Percentiles rank a stretch among this genome's conserved stretches.
These are phyloP conservation scores for Ettlia oleoabundans DNA, from an alignment of 139 green algal species.

Conservation along the genomic window DNA sequence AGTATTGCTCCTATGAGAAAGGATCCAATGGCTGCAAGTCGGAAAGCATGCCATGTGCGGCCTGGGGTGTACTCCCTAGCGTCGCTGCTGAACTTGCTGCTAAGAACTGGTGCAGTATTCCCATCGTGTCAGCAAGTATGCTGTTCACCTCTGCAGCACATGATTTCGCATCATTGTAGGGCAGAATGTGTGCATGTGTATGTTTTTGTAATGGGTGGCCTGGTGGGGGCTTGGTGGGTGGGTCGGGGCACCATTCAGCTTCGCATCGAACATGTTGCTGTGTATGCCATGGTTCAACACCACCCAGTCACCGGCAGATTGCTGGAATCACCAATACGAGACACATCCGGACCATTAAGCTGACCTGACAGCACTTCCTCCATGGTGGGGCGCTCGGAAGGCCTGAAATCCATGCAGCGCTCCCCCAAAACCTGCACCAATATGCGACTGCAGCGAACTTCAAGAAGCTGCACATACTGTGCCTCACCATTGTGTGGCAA, in stretches of 20 bases:
- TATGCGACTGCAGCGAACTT: neutral
- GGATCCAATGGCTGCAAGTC: constrained; percentile 18
- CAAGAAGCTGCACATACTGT: neutral
- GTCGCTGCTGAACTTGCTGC: neutral
- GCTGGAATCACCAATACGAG: neutral
- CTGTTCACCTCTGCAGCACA: constrained; percentile 6
- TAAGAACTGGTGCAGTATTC: constrained; percentile 51
- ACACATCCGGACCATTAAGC: neutral
- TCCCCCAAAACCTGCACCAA: constrained; percentile 24
- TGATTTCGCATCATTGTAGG: neutral
- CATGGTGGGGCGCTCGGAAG: constrained; percentile 41
- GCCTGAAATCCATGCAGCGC: constrained; percentile 42
- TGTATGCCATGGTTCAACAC: no score
- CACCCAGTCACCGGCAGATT: neutral
- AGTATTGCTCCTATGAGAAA: no score
- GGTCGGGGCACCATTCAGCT: no score
- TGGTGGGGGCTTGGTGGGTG: no score
- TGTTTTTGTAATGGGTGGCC: neutral
- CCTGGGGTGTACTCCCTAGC: neutral
- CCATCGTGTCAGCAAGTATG: constrained; percentile 17
- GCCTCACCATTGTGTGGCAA: neutral
- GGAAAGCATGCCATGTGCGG: neutral
- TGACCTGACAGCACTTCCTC: constrained; percentile 40
- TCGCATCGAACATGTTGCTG: no score
- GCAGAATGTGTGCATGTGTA: neutral